phyloP scores from a whole-genome alignment of 148 eudicot genomes.

The Fallopia convolvulus region DNA sequence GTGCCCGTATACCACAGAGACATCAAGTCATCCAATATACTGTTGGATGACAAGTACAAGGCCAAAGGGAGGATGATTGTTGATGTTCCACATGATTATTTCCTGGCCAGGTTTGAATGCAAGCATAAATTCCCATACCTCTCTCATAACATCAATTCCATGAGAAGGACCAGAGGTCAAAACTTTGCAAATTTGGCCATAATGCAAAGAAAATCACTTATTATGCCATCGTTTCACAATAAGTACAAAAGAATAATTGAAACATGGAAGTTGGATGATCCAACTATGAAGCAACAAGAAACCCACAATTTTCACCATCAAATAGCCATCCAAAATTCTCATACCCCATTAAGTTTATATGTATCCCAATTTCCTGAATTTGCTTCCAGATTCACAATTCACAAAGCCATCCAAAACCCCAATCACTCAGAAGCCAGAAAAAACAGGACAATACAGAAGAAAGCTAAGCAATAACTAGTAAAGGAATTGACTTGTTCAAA shows the following conservation, averaged over 20 bases:
- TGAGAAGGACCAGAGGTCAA: conserved; percentile 86
- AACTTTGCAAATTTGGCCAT: conserved; percentile 69
- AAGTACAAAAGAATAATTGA: background rate
- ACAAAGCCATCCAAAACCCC: too few relatives aligned
- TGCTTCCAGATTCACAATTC: too few relatives aligned
- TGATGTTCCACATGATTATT: too few relatives aligned
- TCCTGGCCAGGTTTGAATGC: too few relatives aligned
- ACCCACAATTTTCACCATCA: background rate
- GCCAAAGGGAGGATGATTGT: too few relatives aligned
- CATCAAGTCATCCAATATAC: conserved; percentile 3
- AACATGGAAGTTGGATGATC: background rate
- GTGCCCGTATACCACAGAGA: conserved; percentile 1
- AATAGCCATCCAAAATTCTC: too few relatives aligned
- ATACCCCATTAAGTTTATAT: too few relatives aligned
- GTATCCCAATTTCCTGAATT: too few relatives aligned
- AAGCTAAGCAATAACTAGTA: too few relatives aligned
- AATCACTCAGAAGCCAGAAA: too few relatives aligned
- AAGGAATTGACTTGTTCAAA: too few relatives aligned
- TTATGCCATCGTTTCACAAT: background rate
- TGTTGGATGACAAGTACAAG: background rate
- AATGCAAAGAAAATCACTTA: conserved; percentile 12
- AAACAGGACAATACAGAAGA: too few relatives aligned
- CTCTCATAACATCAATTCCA: conserved; percentile 87
- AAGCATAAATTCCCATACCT: conserved; percentile 36
- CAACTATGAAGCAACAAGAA: background rate